Evolutionary conservation across 192 early-diverging fungal species (phyloP).

Genomic region (Jimgerdemannia lactiflua): DNA sequence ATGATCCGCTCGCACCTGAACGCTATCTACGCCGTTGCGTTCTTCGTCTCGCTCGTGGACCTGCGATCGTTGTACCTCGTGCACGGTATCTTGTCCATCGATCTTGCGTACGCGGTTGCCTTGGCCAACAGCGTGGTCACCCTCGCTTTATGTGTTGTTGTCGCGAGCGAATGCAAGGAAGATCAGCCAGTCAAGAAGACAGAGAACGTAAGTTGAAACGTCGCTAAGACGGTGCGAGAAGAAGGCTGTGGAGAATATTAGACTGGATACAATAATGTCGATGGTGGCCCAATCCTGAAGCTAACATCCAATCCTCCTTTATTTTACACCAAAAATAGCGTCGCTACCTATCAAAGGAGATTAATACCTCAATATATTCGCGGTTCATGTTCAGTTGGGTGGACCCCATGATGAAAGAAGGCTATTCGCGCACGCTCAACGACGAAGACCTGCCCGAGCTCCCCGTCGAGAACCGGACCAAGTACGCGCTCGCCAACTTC

Average conservation of each 20-base stretch:
- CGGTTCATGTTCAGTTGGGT: slow-evolving; percentile 50
- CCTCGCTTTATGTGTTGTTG: slow-evolving; percentile 13
- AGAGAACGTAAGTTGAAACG: slow-evolving; percentile 14
- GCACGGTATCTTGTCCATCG: slow-evolving; percentile 2
- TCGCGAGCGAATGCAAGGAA: slow-evolving; percentile 23
- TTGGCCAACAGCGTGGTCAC: slow-evolving; percentile 6
- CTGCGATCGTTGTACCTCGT: slow-evolving; percentile 25
- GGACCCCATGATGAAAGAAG: slow-evolving; percentile 48
- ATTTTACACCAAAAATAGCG: slow-evolving; percentile 8
- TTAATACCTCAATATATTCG: slow-evolving; percentile 27
- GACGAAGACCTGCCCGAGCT: slow-evolving; percentile 51
- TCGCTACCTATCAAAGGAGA: slow-evolving; percentile 22
- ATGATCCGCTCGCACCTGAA: slow-evolving; percentile 24
- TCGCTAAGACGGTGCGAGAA: too few species aligned
- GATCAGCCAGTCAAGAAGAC: slow-evolving; percentile 17
- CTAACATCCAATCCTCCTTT: not conserved
- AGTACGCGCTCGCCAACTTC: slow-evolving; percentile 16
- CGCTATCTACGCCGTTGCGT: slow-evolving; percentile 14
- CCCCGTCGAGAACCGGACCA: slow-evolving; percentile 40
- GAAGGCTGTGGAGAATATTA: too few species aligned
- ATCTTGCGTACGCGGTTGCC: slow-evolving; percentile 16
- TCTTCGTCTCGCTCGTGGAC: slow-evolving; percentile 20
- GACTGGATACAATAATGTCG: too few species aligned
- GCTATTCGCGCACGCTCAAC: slow-evolving; percentile 43
- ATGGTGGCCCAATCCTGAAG: too few species aligned